Conservation (phyloP, 352 stramenopile genomes). For the Pythium dissotocum region DNA sequence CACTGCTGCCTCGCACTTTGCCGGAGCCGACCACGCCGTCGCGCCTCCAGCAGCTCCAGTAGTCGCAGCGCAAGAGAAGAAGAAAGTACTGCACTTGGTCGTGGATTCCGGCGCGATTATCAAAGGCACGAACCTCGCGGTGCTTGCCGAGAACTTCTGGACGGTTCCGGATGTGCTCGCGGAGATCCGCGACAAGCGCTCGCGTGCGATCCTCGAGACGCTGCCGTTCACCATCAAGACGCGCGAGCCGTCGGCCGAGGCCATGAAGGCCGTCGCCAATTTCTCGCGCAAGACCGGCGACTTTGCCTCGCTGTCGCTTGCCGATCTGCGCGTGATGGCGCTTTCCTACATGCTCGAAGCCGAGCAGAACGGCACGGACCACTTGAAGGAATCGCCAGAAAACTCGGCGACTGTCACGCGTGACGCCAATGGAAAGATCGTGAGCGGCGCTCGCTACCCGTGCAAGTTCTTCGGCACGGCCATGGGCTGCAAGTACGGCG, state of each 20-base stretch:
- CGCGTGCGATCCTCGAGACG: slow-evolving; percentile 63
- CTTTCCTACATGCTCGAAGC: slow-evolving; percentile 86
- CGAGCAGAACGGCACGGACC: slow-evolving; percentile 64
- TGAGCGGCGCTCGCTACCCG: slow-evolving; percentile 51
- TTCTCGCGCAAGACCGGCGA: slow-evolving; percentile 88
- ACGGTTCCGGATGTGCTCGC: slow-evolving; percentile 82
- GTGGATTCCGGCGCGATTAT: slow-evolving; percentile 89
- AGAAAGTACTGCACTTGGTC: slow-evolving; percentile 80
- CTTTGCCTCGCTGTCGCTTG: slow-evolving; percentile 83
- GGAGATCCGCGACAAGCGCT: slow-evolving; percentile 84
- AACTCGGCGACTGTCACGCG: slow-evolving; percentile 65
- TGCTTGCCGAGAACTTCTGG: slow-evolving; percentile 87
- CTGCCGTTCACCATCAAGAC: slow-evolving; percentile 79
- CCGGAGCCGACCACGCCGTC: not conserved
- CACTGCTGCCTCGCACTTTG: not conserved
- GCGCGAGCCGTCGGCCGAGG: slow-evolving; percentile 77
- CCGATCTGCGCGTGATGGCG: slow-evolving; percentile 87
- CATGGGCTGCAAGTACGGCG: slow-evolving; percentile 82
- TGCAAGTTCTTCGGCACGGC: slow-evolving; percentile 82
- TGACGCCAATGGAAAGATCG: slow-evolving; percentile 65
- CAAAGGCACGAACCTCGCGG: slow-evolving; percentile 77
- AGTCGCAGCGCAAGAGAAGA: slow-evolving; percentile 27
- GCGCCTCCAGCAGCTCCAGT: slow-evolving; percentile 7
- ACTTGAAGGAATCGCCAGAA: slow-evolving; percentile 74
- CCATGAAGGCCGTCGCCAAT: slow-evolving; percentile 76